Conservation (phyloP, 2,329 filamentous ascomycete genomes). For the Oidium heveae region DNA sequence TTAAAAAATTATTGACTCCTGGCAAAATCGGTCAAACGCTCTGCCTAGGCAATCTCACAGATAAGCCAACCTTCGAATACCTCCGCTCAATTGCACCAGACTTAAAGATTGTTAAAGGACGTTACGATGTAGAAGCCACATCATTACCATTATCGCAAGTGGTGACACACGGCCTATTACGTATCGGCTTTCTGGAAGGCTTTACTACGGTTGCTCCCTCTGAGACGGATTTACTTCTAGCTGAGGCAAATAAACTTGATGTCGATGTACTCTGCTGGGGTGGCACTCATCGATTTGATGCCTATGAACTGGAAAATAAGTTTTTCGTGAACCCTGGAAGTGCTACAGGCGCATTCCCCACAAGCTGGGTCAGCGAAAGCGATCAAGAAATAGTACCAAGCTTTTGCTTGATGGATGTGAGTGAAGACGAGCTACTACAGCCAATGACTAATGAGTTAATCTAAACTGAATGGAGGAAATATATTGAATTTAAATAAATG, state of each 20-base stretch:
- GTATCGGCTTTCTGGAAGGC: conserved; percentile 41
- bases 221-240: conserved; percentile 39
- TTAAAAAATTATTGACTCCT: conserved; percentile 63
- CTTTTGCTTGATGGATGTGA: conserved; percentile 93
- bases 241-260: conserved; percentile 41
- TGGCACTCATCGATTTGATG: conserved; percentile 42
- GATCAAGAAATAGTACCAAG: conserved; percentile 55
- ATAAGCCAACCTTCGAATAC: conserved; percentile 60
- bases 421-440: conserved; percentile 16
- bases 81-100: conserved; percentile 49
- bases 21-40: conserved; percentile 66
- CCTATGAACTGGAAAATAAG: conserved; percentile 50
- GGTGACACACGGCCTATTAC: conserved; percentile 37
- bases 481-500: too few species aligned
- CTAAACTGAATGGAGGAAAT: too few species aligned
- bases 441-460: too few species aligned
- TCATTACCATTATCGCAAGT: conserved; percentile 39
- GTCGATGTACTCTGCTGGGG: conserved; percentile 46
- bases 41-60: conserved; percentile 58
- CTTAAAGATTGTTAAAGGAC: conserved; percentile 43
- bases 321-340: conserved; percentile 47
- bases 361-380: conserved; percentile 29
- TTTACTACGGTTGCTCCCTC: conserved; percentile 38
- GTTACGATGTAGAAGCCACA: conserved; percentile 40
- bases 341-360: conserved; percentile 36